A percentile compares a stretch with the other conserved stretches of the same genome.
phyloP scores from a whole-genome alignment of 108 stramenopile genomes.

The Schizochytrium sp. region DNA sequence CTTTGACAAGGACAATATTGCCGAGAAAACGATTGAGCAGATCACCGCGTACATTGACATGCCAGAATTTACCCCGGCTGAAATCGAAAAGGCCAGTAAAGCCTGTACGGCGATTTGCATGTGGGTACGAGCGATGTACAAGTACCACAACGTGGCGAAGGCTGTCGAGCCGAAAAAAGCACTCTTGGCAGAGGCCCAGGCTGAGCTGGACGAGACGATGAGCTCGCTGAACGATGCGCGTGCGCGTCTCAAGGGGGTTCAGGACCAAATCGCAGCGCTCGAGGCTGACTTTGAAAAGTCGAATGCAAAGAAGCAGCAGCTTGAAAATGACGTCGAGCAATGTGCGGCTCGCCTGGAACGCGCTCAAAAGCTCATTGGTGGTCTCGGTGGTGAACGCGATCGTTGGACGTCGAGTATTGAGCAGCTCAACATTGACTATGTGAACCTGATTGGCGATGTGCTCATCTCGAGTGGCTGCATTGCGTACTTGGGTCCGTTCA shows the following conservation, averaged over 20 bases:
- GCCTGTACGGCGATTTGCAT: slow-evolving; percentile 59
- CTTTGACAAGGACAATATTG: slow-evolving; percentile 63
- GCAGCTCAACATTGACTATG: slow-evolving; percentile 30
- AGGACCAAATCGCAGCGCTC: slow-evolving; percentile 41
- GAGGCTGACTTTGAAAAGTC: slow-evolving; percentile 41
- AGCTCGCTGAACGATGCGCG: slow-evolving; percentile 36
- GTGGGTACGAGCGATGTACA: slow-evolving; percentile 62
- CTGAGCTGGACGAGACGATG: slow-evolving; percentile 43
- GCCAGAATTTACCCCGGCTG: slow-evolving; percentile 49
- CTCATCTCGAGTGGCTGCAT: slow-evolving; percentile 48
- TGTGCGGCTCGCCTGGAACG: slow-evolving; percentile 47
- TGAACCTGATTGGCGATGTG: slow-evolving; percentile 48
- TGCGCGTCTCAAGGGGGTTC: slow-evolving; percentile 39
- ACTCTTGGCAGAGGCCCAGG: slow-evolving; percentile 41
- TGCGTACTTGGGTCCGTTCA: slow-evolving; percentile 58
- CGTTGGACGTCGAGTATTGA: slow-evolving; percentile 53
- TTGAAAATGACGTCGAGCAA: slow-evolving; percentile 39
- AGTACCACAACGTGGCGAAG: slow-evolving; percentile 56
- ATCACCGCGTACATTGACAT: slow-evolving; percentile 47
- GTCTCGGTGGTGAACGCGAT: slow-evolving; percentile 54
- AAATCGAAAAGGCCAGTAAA: slow-evolving; percentile 48
- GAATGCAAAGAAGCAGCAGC: slow-evolving; percentile 43
- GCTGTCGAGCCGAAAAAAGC: slow-evolving; percentile 54
- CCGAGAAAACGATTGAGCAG: slow-evolving; percentile 40
- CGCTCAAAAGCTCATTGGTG: slow-evolving; percentile 62